Base-by-base conservation (phyloP, 1,284 basidiomycete genomes). In the Trichosporon inkin region DNA sequence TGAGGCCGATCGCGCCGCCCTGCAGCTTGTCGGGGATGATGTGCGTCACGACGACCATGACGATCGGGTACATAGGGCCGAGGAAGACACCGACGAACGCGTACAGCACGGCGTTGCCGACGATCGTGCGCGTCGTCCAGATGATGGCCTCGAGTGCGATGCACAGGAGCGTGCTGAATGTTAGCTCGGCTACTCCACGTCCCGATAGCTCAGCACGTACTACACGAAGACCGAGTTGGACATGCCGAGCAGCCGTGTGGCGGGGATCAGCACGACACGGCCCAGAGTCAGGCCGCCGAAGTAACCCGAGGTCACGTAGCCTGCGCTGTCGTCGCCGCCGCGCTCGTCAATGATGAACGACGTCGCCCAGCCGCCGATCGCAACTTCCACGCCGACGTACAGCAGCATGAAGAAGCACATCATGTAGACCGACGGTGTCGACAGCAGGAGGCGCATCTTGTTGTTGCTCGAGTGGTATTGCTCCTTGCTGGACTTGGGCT, bases 51-150 rank as follows among this genome's bases (percentile, higher is more conserved):
- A 73, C 71, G 61, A 74, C 69, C 69, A 76, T 73, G n/a, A 84
- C 81, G 60, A 86, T 84, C 0, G 86, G 86, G 68, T 85, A 88
- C 79, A 87, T 84, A 0, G 86, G 86, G 0, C 76, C 78, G 11
- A 79, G 65, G 36, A 73, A 58, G 40, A 81, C 57, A 39, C 86
- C 86, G 56, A 86, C 78, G 55, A 86, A 68, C 3, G 84, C 80
- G 39, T 85, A 83, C 4, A 84, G 82, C 7, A 87, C 74, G 0
- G 84, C 86, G 69, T 84, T 83, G 22, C 82, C 83, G 38, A 86
- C 74, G 20, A 87, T 75, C 5, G 82, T 83, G 19, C 83, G 83
- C 1, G 84, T 82, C 22, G 84, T 80, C 87, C 86, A 88, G 38
- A 88, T 78, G 32, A 84, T 78, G 16, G 86, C 69, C 67, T 87